A percentile compares a stretch with the other conserved stretches of the same genome.
Conservation (phyloP, 257 asterid genomes). For the Solanum bulbocastanum region DNA sequence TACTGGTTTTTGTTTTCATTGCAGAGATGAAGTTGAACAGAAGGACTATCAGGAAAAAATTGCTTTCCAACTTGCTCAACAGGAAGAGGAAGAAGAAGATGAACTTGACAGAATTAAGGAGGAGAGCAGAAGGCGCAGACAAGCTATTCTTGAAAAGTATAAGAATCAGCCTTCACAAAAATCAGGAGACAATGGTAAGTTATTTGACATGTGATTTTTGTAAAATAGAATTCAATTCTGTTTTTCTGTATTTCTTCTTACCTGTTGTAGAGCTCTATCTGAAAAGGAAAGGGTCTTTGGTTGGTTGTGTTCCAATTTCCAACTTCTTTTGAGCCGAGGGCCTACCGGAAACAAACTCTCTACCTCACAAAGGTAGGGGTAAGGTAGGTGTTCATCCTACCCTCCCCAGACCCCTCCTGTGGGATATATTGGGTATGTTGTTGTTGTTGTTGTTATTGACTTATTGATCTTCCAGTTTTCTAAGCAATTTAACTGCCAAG, state of each 20-base stretch:
- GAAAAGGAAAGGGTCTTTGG: not conserved
- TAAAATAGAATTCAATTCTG: not conserved
- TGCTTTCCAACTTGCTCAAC: slow-evolving; percentile 9
- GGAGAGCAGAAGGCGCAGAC: slow-evolving; percentile 80
- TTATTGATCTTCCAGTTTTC: not conserved
- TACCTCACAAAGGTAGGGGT: not conserved
- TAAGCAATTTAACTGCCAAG: not conserved
- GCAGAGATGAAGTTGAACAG: slow-evolving; percentile 60
- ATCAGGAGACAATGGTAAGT: slow-evolving; percentile 25
- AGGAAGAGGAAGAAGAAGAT: not conserved
- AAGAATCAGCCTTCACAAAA: slow-evolving; percentile 32
- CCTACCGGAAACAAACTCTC: not conserved
- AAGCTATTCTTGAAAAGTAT: slow-evolving; percentile 85
- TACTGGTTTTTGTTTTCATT: slow-evolving; percentile 1
- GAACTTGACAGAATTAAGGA: slow-evolving; percentile 46
- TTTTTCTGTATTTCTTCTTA: not conserved
- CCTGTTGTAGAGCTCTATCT: not conserved
- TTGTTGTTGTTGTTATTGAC: not conserved
- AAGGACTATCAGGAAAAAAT: slow-evolving; percentile 73
- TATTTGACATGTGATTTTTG: not conserved
- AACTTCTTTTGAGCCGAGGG: not conserved
- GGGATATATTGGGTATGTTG: not conserved
- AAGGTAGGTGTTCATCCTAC: not conserved
- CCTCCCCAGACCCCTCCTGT: not conserved
- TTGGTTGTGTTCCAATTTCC: not conserved